A percentile compares a stretch with the other conserved stretches of the same genome.
phyloP scores from a whole-genome alignment of 495 filamentous ascomycete genomes.

The Parachaetomium inaequale region DNA sequence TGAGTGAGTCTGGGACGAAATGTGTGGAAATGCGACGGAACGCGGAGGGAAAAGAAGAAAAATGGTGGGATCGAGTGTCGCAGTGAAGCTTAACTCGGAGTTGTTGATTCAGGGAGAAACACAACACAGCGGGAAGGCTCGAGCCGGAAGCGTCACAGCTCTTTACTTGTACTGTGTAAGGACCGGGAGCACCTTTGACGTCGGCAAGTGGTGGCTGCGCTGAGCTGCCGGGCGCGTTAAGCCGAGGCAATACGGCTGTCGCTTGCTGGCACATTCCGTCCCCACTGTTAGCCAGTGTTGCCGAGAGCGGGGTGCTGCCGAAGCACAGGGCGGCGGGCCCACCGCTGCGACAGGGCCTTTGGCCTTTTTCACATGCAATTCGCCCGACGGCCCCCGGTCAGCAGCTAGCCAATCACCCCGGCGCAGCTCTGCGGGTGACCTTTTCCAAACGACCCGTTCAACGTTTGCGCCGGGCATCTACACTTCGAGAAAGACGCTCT shows the following conservation, averaged over 20 bases:
- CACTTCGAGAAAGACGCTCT: too few species aligned
- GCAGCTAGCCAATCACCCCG: neutral
- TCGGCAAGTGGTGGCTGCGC: conserved; percentile 19
- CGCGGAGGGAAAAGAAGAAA: neutral
- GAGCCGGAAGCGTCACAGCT: conserved; percentile 14
- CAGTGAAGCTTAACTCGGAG: neutral
- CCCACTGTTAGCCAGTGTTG: conserved; percentile 16
- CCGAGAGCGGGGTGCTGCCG: conserved; percentile 24
- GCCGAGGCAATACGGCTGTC: conserved; percentile 26
- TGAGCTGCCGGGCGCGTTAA: conserved; percentile 23
- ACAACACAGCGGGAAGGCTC: neutral
- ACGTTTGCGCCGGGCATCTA: too few species aligned
- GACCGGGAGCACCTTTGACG: conserved; percentile 19
- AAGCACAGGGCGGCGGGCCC: neutral
- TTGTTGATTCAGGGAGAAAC: neutral
- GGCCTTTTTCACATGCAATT: conserved; percentile 18
- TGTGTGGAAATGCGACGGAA: conserved; percentile 11
- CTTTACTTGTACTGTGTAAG: too few species aligned
- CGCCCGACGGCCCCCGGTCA: neutral
- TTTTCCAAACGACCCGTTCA: conserved; percentile 12
- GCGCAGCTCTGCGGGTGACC: conserved; percentile 10
- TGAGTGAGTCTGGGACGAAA: conserved; percentile 31
- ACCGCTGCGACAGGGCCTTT: neutral
- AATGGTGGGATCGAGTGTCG: conserved; percentile 9
- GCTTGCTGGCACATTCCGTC: conserved; percentile 16